These are phyloP conservation scores for Talaromyces sp. DNA, from an alignment of 2,329 filamentous ascomycete genomes.

Conservation along the genomic window DNA sequence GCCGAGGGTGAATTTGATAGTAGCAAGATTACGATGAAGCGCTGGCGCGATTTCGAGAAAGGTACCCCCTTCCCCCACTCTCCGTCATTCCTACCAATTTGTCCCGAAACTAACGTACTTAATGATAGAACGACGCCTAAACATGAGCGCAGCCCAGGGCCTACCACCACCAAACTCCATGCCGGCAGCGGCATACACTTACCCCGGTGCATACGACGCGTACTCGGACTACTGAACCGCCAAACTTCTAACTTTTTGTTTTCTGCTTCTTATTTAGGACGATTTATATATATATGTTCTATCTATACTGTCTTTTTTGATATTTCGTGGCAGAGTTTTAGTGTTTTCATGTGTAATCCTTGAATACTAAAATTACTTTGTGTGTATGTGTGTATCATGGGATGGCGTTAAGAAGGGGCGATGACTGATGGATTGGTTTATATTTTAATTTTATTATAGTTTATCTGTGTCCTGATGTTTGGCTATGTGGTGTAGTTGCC, in stretches of 20 bases:
- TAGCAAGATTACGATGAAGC: conserved; percentile 98
- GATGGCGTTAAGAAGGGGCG: not conserved
- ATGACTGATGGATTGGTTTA: not conserved
- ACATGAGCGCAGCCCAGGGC: conserved; percentile 24
- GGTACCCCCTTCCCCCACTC: conserved; percentile 42
- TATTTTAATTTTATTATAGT: not conserved
- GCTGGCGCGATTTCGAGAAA: conserved; percentile 94
- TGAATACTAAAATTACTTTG: not conserved
- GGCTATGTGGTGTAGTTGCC: too few relatives aligned
- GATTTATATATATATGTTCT: not conserved
- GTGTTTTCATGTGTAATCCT: not conserved
- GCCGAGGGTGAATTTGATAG: conserved; percentile 96
- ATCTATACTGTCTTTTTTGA: not conserved
- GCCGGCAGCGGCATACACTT: conserved; percentile 27
- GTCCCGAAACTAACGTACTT: not conserved
- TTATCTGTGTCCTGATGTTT: not conserved
- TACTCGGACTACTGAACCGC: conserved; percentile 36
- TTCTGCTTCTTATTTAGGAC: not conserved
- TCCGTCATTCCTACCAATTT: not conserved
- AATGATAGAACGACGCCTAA: conserved; percentile 38
- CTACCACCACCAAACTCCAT: conserved; percentile 26
- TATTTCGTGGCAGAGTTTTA: not conserved
- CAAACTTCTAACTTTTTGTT: conserved; percentile 9
- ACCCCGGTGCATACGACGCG: conserved; percentile 30
- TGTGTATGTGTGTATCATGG: conserved; percentile 8